Evolutionary conservation across 2,329 filamentous ascomycete genomes (phyloP).

Genomic region (Penicillium concentricum): DNA sequence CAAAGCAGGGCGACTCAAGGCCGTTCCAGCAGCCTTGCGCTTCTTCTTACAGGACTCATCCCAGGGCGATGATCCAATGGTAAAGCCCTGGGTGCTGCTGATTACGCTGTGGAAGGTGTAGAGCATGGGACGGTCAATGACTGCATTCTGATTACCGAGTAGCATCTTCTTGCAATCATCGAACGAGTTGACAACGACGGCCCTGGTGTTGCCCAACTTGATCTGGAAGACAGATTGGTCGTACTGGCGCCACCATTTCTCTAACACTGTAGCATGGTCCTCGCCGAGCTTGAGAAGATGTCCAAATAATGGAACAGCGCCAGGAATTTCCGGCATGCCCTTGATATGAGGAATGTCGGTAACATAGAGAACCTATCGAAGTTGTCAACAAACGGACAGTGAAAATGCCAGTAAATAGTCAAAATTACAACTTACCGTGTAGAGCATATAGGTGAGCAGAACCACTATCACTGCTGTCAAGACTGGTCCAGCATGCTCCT

Average conservation of each 20-base stretch:
- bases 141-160: conserved; percentile 68
- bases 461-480: background rate
- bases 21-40: conserved; percentile 70
- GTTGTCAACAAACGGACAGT: background rate
- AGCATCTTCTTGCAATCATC: conserved; percentile 66
- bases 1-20: conserved; percentile 68
- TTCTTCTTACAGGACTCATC: conserved; percentile 71
- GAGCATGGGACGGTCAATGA: conserved; percentile 70
- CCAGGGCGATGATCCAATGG: conserved; percentile 76
- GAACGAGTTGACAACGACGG: conserved; percentile 72
- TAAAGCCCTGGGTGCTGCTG: conserved; percentile 69
- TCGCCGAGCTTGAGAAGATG: conserved; percentile 58
- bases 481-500: background rate
- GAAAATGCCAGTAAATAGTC: background rate
- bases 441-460: background rate
- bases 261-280: conserved; percentile 53
- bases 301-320: conserved; percentile 56
- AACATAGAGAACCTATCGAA: background rate
- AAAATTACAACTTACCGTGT: background rate
- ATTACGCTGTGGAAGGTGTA: conserved; percentile 76
- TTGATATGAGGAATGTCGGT: conserved; percentile 59
- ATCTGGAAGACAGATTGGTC: conserved; percentile 59
- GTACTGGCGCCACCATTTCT: conserved; percentile 56
- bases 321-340: conserved; percentile 57
- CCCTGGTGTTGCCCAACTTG: conserved; percentile 47